Evolutionary conservation across 305 asterid species (phyloP), one percentile per base, ranked within the genome.

Genomic region (Fraxinus greggii): DNA sequence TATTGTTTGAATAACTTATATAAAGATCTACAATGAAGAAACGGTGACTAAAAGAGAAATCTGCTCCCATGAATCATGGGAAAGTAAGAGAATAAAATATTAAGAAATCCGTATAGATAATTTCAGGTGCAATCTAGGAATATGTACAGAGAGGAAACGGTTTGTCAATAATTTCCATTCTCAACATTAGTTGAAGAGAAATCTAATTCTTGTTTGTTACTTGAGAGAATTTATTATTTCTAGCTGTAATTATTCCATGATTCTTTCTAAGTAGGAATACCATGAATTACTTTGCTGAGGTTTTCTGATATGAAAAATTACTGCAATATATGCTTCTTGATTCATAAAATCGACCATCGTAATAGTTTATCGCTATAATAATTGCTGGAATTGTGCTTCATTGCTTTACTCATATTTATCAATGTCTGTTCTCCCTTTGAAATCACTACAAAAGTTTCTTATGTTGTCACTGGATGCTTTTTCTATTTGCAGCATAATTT

Each of bases 401-500:
- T 7, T 9, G 32, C 4, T 24, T 63, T 63, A 24, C 17, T 24
- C 5, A 56, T 56, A 24, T 24, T 24, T 63, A 24, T 2, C 33
- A 63, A 63, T 21, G 72, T 63, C 31, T 24, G 5, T 63, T 63
- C 32, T 63, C n/a, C 31, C 23, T 45, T 56, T 24, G 33, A 24
- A 63, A 63, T 21, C 32, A 10, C 35, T 67, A 29, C 4, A 67
- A 4, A 29, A 4, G 38, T 67, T 67, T 67, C 72, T 45, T 76
- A 28, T 76, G 5, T 48, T 28, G 29, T 26, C 65, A 76, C 24
- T 51, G 40, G n/a, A 76, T 40, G 26, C 45, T 51, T 48, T 76
- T 36, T 35, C 38, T 54, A 79, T 79, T 33, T 78, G 73, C 83
- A 78, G 78, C 70, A 12, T 78, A 26, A 5, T 76, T 76, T 28